phyloP scores from a whole-genome alignment of 225 moss, liverwort and hornwort species.

The Anthoceros angustus region DNA sequence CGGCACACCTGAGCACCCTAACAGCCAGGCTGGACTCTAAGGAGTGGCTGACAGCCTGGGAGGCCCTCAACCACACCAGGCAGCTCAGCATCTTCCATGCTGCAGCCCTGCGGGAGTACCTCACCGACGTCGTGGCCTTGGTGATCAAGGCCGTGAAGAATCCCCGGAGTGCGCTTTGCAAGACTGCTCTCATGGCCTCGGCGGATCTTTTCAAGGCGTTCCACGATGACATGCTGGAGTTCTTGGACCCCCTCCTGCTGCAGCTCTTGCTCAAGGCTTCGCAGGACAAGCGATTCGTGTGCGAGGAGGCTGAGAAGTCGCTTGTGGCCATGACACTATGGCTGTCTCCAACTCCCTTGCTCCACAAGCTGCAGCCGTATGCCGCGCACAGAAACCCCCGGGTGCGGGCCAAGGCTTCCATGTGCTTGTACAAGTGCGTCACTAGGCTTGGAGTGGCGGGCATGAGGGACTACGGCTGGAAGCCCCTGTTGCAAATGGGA shows the following conservation, averaged over 20 bases:
- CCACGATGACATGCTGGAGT: conserved; percentile 58
- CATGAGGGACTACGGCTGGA: conserved; percentile 58
- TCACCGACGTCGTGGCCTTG: conserved; percentile 48
- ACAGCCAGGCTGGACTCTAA: conserved; percentile 28
- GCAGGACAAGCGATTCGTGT: conserved; percentile 95
- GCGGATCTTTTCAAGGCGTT: conserved; percentile 74
- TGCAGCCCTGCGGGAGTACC: conserved; percentile 12
- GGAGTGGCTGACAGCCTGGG: conserved; percentile 33
- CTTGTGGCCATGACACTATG: conserved; percentile 60
- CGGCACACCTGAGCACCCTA: conserved; percentile 36
- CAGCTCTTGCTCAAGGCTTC: conserved; percentile 91
- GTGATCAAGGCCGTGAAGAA: conserved; percentile 88
- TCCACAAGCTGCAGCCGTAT: conserved; percentile 79
- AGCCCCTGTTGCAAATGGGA: conserved; percentile 62
- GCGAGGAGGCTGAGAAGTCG: conserved; percentile 88
- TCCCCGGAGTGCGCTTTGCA: conserved; percentile 92
- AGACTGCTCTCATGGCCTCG: conserved; percentile 87
- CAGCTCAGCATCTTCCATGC: conserved; percentile 26
- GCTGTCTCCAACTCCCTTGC: conserved; percentile 45
- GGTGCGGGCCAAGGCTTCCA: conserved; percentile 86
- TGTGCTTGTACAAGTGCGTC: conserved; percentile 70
- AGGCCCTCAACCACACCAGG: conserved; percentile 30
- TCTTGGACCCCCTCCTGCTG: conserved; percentile 74
- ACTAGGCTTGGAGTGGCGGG: conserved; percentile 67
- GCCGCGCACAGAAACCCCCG: conserved; percentile 78